Evolutionary conservation across 805 yeast species (phyloP).

Genomic region (Ogataea methanolica): DNA sequence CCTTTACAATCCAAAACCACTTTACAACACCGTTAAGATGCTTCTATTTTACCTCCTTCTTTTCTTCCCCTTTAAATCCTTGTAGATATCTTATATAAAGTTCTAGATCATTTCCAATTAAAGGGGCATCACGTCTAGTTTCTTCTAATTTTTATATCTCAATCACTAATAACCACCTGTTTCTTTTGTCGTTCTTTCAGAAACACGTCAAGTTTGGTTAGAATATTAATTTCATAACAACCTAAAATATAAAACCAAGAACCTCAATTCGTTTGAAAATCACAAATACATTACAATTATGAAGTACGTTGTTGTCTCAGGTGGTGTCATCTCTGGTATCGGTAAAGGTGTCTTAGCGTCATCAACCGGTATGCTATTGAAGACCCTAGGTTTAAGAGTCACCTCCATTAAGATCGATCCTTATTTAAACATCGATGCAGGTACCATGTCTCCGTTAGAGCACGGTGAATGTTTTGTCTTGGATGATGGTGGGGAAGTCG

Average conservation of each 20-base stretch:
- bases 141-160: too few species aligned
- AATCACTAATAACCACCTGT: too few species aligned
- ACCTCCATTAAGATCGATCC: constrained; percentile 99
- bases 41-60: constrained; percentile 3
- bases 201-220: too few species aligned
- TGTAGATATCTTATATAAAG: background rate
- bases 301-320: constrained; percentile 99
- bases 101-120: background rate
- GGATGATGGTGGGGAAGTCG: constrained; percentile 99
- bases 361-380: constrained; percentile 90
- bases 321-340: constrained; percentile 99
- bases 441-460: constrained; percentile 98
- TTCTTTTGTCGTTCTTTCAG: too few species aligned
- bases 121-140: background rate
- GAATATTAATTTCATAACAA: too few species aligned
- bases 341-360: constrained; percentile 99
- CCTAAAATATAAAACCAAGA: too few species aligned
- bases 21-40: background rate
- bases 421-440: constrained; percentile 98
- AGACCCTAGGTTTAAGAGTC: constrained; percentile 90
- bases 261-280: too few species aligned
- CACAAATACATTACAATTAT: constrained; percentile 32
- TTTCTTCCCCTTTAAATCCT: constrained; percentile 1
- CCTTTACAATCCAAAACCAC: too few species aligned
- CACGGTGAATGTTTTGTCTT: constrained; percentile 98